These are phyloP conservation scores for Ascochyta rabiei DNA, from an alignment of 2,329 filamentous ascomycete genomes.

Conservation along the genomic window DNA sequence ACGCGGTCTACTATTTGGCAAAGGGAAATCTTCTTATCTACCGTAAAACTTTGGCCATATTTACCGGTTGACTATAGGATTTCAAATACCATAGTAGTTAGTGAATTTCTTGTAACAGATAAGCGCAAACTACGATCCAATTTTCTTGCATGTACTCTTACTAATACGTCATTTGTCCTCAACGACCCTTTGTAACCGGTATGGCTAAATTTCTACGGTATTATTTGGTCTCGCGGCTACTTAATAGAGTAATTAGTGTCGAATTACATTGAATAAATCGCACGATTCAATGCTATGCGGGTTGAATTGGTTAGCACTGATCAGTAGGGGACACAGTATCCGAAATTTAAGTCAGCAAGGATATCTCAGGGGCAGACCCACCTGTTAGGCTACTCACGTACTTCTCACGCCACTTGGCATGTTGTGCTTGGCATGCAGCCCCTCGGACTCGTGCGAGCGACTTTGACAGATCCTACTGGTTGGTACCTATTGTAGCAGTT, in stretches of 20 bases:
- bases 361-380: conserved; percentile 9
- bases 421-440: conserved; percentile 11
- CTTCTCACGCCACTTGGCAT: conserved; percentile 9
- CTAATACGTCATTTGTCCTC: conserved; percentile 10
- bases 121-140: conserved; percentile 11
- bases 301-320: conserved; percentile 2
- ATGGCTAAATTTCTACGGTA: conserved; percentile 9
- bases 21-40: conserved; percentile 11
- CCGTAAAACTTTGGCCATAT: conserved; percentile 1
- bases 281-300: conserved; percentile 5
- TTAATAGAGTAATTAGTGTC: conserved; percentile 1
- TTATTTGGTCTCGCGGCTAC: conserved; percentile 11
- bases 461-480: conserved; percentile 9
- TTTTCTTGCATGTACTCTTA: conserved; percentile 8
- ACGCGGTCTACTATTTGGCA: conserved; percentile 8
- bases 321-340: conserved; percentile 6
- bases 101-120: conserved; percentile 12
- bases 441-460: conserved; percentile 2
- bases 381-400: conserved; percentile 9
- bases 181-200: conserved; percentile 6
- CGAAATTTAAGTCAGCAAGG: conserved; percentile 9
- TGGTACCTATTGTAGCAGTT: conserved; percentile 6
- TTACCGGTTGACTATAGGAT: conserved; percentile 4
- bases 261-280: conserved; percentile 2
- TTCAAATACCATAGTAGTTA: conserved; percentile 12